phyloP scores from a whole-genome alignment of 371 early-diverging fungal genomes.

The Syncephalastrum contaminatum region DNA sequence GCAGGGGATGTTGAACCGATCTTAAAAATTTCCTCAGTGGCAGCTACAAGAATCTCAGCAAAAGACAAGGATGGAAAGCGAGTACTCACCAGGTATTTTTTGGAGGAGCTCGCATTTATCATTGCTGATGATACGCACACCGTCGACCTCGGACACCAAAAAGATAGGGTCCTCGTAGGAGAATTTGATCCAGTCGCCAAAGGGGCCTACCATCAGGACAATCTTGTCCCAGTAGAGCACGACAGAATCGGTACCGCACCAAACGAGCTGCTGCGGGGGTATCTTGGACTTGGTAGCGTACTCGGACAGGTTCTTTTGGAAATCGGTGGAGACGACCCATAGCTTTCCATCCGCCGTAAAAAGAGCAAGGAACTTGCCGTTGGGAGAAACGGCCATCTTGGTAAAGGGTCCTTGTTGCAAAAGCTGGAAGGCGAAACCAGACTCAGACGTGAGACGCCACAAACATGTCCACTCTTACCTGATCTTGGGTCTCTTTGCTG shows the following conservation, averaged over 20 bases:
- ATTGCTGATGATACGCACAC: conserved; percentile 85
- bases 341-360: conserved; percentile 79
- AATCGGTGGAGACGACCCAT: conserved; percentile 95
- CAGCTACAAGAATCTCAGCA: conserved; percentile 38
- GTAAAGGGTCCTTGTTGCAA: conserved; percentile 90
- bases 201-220: conserved; percentile 89
- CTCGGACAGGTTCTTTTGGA: conserved; percentile 89
- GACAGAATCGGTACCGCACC: conserved; percentile 97
- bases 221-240: conserved; percentile 82
- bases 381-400: conserved; percentile 87
- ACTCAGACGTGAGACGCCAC: background rate
- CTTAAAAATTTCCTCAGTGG: conserved; percentile 83
- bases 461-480: conserved; percentile 42
- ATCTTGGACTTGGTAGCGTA: conserved; percentile 67
- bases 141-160: conserved; percentile 89
- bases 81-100: conserved; percentile 76
- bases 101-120: conserved; percentile 84
- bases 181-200: conserved; percentile 88
- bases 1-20: conserved; percentile 94
- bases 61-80: too few species aligned
- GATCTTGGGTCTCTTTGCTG: conserved; percentile 78
- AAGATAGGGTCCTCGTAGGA: conserved; percentile 77
- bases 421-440: conserved; percentile 37
- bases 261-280: conserved; percentile 79
- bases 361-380: conserved; percentile 88